Base-by-base conservation (phyloP, 257 asterid species). In the Galeopsis tetrahit region DNA sequence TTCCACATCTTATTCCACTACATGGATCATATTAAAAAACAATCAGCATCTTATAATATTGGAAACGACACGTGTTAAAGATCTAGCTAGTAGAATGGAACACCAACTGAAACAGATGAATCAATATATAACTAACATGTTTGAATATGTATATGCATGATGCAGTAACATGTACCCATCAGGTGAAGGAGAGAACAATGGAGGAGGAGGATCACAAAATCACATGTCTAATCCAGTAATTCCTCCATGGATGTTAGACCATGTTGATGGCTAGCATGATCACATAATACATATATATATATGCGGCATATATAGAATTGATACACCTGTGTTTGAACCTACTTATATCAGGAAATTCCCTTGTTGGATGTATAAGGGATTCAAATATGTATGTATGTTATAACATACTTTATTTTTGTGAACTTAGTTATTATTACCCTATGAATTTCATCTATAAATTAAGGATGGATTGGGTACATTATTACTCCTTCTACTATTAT, bases 221-320 rank as follows among this genome's bases (percentile, higher is more conserved):
- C 88, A 81, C 48, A 62, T 75, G 6, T 71, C 81, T 4, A 76
- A 74, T 77, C 14, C 82, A 62, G 78, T 48, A 34, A 80, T 89
- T 81, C 96, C 91, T 8, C 63, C 89, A n/a, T 90, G 96, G 96
- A 88, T 88, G 92, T 79, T 78, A 53, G 78, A 71, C 75, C 81
- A 73, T 67, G 38, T 74, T n/a, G 71, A 75, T 51, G 73, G 77
- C 39, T 74, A 65, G 61, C 48, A 48, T 10, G 13, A 10, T 51
- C n/a, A 46, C 11, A 56, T 56, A 2, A 2, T 3, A 10, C 31
- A 28, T 28, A 21, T 17, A 56, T 56, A 57, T 57, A 21, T 57
- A 10, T 56, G 57, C 44, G 10, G 44, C 8, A 39, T 39, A 44
- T 44, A 10, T 53, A 2, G 7, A 13, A 3, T 2, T 28, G 5